These are phyloP conservation scores for Paramecium bursaria DNA, from an alignment of 73 alveolate species.

Conservation along the genomic window DNA sequence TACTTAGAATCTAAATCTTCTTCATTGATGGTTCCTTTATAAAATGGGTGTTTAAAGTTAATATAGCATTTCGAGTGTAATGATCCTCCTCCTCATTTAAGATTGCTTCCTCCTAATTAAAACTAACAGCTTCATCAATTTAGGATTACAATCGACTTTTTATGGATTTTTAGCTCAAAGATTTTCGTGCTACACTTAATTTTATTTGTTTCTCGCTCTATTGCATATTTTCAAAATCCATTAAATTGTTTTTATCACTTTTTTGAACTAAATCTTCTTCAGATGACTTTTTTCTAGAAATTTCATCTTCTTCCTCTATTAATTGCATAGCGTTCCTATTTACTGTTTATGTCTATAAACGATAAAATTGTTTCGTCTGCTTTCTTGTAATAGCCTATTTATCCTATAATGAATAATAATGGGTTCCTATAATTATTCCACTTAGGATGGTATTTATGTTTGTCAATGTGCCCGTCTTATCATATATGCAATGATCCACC, in stretches of 20 bases:
- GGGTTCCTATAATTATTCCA: conserved; percentile 31
- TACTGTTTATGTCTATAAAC: background rate
- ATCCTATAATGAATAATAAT: background rate
- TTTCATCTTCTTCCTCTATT: conserved; percentile 21
- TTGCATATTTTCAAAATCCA: background rate
- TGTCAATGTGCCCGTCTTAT: conserved; percentile 56
- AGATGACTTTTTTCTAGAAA: background rate
- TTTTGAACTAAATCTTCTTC: background rate
- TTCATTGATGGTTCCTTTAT: background rate
- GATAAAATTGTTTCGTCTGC: background rate
- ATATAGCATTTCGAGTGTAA: background rate
- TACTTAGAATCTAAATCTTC: too few species aligned
- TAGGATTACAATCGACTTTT: conserved; percentile 50
- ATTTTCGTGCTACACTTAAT: background rate
- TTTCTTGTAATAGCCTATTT: background rate
- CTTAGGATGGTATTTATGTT: conserved; percentile 2
- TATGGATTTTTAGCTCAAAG: conserved; percentile 11
- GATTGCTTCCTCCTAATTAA: conserved; percentile 45
- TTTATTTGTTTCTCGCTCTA: conserved; percentile 2
- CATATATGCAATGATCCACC: conserved; percentile 53
- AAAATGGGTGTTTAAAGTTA: conserved; percentile 37
- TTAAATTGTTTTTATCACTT: background rate
- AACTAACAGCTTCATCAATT: conserved; percentile 46
- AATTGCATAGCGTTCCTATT: conserved; percentile 9
- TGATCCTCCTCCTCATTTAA: conserved; percentile 60